These are phyloP conservation scores for Fusarium begoniae DNA, from an alignment of 2,329 filamentous ascomycete species.

Conservation along the genomic window DNA sequence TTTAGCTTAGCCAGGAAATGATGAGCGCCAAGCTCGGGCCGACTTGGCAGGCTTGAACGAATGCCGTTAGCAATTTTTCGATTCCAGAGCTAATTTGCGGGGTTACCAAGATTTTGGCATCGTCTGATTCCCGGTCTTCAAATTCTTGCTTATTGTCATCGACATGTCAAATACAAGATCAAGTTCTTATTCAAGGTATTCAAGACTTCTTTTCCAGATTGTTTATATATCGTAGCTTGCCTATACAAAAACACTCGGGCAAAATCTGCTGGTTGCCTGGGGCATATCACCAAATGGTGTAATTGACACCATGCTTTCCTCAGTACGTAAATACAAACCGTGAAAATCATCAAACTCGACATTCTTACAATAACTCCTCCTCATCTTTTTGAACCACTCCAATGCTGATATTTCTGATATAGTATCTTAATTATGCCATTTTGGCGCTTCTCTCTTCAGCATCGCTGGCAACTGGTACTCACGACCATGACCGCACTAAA, in stretches of 20 bases:
- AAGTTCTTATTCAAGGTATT: accelerated
- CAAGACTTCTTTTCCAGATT: no score
- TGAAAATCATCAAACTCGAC: neutral
- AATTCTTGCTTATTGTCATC: neutral
- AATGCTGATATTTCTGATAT: accelerated
- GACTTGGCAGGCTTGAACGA: neutral
- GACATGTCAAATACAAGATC: accelerated
- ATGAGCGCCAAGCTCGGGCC: neutral
- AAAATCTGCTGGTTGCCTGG: accelerated
- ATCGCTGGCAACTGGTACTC: neutral
- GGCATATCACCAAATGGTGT: neutral
- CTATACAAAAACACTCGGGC: accelerated
- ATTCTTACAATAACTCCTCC: neutral
- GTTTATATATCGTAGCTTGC: accelerated
- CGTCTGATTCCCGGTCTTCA: neutral
- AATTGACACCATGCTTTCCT: accelerated
- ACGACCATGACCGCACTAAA: neutral
- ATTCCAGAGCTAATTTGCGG: neutral
- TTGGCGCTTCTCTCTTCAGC: neutral
- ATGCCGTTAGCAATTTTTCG: neutral
- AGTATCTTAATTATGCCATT: neutral
- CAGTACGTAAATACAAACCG: neutral
- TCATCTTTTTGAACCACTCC: accelerated
- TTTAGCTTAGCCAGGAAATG: neutral
- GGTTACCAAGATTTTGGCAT: neutral